A percentile compares a stretch with the other conserved stretches of the same genome.
These are phyloP conservation scores for Diplodia corticola DNA, from an alignment of 2,329 filamentous ascomycete species.

Conservation along the genomic window DNA sequence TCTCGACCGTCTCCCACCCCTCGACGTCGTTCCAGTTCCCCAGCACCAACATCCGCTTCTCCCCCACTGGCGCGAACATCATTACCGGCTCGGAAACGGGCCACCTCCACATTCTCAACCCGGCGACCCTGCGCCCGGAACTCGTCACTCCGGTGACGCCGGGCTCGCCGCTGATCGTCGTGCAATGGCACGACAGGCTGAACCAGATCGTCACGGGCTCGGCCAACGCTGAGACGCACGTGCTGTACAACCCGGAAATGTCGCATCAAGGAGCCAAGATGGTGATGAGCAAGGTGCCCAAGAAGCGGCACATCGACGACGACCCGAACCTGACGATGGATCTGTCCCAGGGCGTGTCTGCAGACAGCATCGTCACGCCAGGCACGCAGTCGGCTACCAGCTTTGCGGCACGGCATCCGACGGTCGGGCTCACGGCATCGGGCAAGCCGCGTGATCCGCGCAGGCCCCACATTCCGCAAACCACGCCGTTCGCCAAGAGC, in stretches of 20 bases:
- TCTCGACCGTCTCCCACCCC: conserved; percentile 74
- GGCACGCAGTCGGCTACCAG: conserved; percentile 44
- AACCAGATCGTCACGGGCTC: conserved; percentile 97
- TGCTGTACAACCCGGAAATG: conserved; percentile 85
- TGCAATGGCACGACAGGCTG: conserved; percentile 89
- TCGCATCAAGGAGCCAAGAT: conserved; percentile 74
- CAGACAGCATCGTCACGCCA: conserved; percentile 71
- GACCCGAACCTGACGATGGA: conserved; percentile 86
- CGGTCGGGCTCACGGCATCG: conserved; percentile 73
- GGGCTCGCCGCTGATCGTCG: conserved; percentile 76
- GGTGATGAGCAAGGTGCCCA: conserved; percentile 90
- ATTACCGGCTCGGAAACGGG: conserved; percentile 86
- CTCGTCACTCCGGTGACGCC: conserved; percentile 87
- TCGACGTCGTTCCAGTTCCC: conserved; percentile 84
- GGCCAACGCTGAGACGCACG: conserved; percentile 82
- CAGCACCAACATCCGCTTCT: conserved; percentile 86
- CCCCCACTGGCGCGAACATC: conserved; percentile 78
- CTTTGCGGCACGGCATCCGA: conserved; percentile 63
- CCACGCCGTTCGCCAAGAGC: conserved; percentile 87
- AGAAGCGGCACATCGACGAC: conserved; percentile 93
- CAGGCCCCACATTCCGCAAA: conserved; percentile 77
- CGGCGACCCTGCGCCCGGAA: conserved; percentile 83
- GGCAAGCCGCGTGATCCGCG: conserved; percentile 77
- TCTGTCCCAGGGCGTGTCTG: conserved; percentile 75
- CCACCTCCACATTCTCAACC: conserved; percentile 88